Evolutionary conservation across 371 early-diverging fungal genomes (phyloP).

Genomic region (Mortierella sp.): DNA sequence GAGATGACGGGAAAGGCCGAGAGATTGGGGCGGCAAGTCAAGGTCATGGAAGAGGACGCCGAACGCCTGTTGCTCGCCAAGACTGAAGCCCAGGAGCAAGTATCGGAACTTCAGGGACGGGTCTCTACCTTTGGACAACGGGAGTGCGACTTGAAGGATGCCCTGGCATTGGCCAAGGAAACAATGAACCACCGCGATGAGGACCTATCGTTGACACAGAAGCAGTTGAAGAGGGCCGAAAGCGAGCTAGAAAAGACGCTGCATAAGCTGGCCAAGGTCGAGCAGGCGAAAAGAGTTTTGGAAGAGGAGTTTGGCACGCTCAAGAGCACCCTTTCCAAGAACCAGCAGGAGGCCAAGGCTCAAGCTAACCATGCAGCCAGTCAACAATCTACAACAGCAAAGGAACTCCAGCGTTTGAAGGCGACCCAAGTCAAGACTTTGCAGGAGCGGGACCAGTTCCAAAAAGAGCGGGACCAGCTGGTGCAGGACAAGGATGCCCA

Average conservation of each 20-base stretch:
- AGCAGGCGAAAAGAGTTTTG: constrained; percentile 68
- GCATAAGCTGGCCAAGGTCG: constrained; percentile 64
- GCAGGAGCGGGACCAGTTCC: constrained; percentile 33
- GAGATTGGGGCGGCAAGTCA: constrained; percentile 26
- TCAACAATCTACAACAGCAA: constrained; percentile 19
- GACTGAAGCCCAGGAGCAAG: constrained; percentile 56
- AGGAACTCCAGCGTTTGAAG: constrained; percentile 36
- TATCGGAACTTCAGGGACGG: constrained; percentile 51
- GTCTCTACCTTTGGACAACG: constrained; percentile 51
- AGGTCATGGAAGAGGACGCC: constrained; percentile 29
- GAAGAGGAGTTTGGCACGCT: constrained; percentile 60
- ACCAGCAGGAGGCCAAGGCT: constrained; percentile 42
- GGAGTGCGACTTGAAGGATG: constrained; percentile 62
- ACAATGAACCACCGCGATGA: constrained; percentile 69
- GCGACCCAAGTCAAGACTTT: constrained; percentile 38
- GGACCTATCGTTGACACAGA: constrained; percentile 57
- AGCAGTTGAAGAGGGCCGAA: constrained; percentile 53
- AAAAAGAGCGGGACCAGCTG: constrained; percentile 50
- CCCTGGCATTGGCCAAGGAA: constrained; percentile 64
- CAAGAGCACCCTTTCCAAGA: constrained; percentile 28
- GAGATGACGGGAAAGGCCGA: constrained; percentile 14
- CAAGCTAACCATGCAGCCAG: constrained; percentile 15
- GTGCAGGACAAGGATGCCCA: constrained; percentile 63
- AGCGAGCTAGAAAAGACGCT: constrained; percentile 62
- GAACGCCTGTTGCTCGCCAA: constrained; percentile 39